Percentiles rank a stretch among this genome's conserved stretches.
Evolutionary conservation across 2,329 filamentous ascomycete species (phyloP).

Genomic region (Colletotrichum simmondsii): DNA sequence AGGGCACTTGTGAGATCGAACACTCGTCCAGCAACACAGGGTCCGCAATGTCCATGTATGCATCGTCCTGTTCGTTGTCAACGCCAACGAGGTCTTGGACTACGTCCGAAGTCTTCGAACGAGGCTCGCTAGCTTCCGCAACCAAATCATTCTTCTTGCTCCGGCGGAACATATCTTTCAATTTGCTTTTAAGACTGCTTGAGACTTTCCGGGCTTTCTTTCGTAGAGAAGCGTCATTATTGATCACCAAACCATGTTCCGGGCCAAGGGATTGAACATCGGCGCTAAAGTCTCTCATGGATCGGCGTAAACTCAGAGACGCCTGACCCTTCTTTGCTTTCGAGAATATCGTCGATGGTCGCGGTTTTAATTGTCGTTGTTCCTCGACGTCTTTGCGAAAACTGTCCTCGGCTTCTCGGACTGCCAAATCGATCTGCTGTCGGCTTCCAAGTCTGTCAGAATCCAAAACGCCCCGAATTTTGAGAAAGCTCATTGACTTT

Average conservation of each 20-base stretch:
- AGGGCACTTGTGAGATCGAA: conserved; percentile 59
- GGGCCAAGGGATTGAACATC: conserved; percentile 44
- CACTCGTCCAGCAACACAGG: conserved; percentile 50
- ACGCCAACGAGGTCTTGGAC: neutral
- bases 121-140: conserved; percentile 62
- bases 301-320: conserved; percentile 55
- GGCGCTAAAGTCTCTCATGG: conserved; percentile 49
- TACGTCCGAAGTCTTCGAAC: conserved; percentile 43
- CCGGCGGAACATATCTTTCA: conserved; percentile 68
- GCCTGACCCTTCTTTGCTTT: conserved; percentile 47
- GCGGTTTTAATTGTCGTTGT: conserved; percentile 49
- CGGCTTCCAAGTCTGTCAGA: conserved; percentile 33
- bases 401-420: conserved; percentile 49
- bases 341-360: conserved; percentile 57
- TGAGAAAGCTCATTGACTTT: conserved; percentile 67
- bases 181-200: conserved; percentile 67
- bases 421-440: conserved; percentile 45
- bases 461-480: conserved; percentile 41
- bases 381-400: conserved; percentile 48
- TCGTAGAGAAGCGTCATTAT: conserved; percentile 46
- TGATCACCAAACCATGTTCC: neutral
- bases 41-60: conserved; percentile 46
- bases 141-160: conserved; percentile 50
- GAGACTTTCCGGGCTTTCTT: conserved; percentile 71
- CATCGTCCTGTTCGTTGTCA: conserved; percentile 37